These are phyloP conservation scores for Penicillium sp. DNA, from an alignment of 2,329 filamentous ascomycete species.

Conservation along the genomic window DNA sequence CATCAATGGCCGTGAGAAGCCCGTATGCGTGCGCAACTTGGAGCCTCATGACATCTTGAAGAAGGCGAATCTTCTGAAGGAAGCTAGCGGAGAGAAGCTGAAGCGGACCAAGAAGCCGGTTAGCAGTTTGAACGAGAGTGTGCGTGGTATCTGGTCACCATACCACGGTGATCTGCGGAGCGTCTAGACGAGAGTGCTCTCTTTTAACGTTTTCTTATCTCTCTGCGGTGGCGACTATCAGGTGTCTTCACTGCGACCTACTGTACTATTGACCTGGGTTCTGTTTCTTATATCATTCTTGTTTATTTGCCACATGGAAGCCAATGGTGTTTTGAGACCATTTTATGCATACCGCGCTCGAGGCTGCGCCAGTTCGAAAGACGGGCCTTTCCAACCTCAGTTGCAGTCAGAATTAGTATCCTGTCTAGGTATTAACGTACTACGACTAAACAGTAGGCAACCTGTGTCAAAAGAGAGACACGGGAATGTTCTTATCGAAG, in stretches of 20 bases:
- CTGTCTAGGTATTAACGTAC: neutral
- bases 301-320: conserved; percentile 15
- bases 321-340: conserved; percentile 13
- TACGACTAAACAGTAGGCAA: neutral
- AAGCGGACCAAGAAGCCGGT: conserved; percentile 58
- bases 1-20: conserved; percentile 82
- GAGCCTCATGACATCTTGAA: conserved; percentile 73
- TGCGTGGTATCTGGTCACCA: conserved; percentile 63
- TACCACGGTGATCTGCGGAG: conserved; percentile 56
- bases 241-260: conserved; percentile 19
- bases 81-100: conserved; percentile 48
- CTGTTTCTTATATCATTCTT: conserved; percentile 19
- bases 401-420: no score
- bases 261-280: conserved; percentile 31
- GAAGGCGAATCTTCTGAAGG: conserved; percentile 59
- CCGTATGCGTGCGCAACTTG: conserved; percentile 84
- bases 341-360: conserved; percentile 28
- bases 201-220: conserved; percentile 11
- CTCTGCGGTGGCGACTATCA: conserved; percentile 10
- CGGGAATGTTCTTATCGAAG: no score
- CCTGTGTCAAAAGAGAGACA: neutral
- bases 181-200: conserved; percentile 38
- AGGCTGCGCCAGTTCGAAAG: conserved; percentile 7
- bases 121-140: conserved; percentile 59
- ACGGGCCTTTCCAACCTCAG: neutral